These are phyloP conservation scores for Jatropha multifida DNA, from an alignment of 441 rosid genomes.

Conservation along the genomic window DNA sequence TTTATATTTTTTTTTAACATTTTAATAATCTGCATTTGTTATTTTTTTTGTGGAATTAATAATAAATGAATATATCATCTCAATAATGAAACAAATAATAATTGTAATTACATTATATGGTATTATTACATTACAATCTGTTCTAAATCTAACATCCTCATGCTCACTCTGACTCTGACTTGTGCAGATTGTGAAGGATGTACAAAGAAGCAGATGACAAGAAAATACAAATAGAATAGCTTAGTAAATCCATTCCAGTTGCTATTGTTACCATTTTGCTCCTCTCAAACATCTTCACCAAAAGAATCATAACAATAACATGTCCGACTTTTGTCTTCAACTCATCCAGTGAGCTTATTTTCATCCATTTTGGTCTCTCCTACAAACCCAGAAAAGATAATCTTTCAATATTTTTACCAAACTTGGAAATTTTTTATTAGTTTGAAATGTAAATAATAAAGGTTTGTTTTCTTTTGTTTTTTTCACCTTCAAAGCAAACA, in stretches of 20 bases:
- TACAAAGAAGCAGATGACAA: slow-evolving; percentile 84
- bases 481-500: slow-evolving; percentile 71
- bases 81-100: not conserved
- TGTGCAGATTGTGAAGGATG: slow-evolving; percentile 83
- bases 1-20: no score
- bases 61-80: no score
- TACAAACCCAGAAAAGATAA: slow-evolving; percentile 10
- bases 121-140: not conserved
- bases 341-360: slow-evolving; percentile 81
- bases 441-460: not conserved
- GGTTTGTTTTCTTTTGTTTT: no score
- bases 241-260: slow-evolving; percentile 69
- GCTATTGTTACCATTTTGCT: slow-evolving; percentile 91
- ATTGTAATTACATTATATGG: not conserved
- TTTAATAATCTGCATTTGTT: no score
- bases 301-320: slow-evolving; percentile 90
- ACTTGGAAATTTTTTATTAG: no score
- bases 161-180: slow-evolving; percentile 33
- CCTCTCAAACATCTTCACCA: slow-evolving; percentile 94
- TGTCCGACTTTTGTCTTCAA: slow-evolving; percentile 92
- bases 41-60: no score
- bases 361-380: slow-evolving; percentile 97
- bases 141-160: slow-evolving; percentile 9
- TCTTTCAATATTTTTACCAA: not conserved
- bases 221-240: slow-evolving; percentile 83